phyloP scores from a whole-genome alignment of 2,329 filamentous ascomycete species.

The Colletotrichum horii region DNA sequence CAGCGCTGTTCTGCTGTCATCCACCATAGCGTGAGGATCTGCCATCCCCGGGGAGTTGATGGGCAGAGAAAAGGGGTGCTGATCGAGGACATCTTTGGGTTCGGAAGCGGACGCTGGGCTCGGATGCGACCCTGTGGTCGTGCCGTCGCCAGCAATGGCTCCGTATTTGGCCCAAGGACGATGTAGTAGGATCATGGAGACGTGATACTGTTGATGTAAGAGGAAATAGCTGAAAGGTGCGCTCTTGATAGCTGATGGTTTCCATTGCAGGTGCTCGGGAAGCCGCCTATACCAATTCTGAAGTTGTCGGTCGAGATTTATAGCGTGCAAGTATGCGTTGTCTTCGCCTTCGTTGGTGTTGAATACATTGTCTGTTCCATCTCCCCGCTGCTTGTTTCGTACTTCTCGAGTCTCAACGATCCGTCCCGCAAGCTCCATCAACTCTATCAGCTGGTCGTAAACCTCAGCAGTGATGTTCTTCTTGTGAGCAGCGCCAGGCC shows the following conservation, averaged over 20 bases:
- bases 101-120: conserved; percentile 31
- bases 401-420: conserved; percentile 50
- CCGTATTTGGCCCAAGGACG: conserved; percentile 58
- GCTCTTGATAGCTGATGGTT: conserved; percentile 52
- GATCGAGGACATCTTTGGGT: neutral
- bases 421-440: conserved; percentile 60
- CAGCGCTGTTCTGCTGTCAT: conserved; percentile 47
- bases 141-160: conserved; percentile 36
- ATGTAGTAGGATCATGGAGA: conserved; percentile 57
- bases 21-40: conserved; percentile 38
- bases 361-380: conserved; percentile 32
- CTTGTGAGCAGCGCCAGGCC: conserved; percentile 30
- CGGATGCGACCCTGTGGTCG: conserved; percentile 34
- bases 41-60: conserved; percentile 30
- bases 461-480: conserved; percentile 38
- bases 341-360: conserved; percentile 41
- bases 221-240: conserved; percentile 58
- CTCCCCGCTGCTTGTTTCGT: conserved; percentile 32
- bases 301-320: conserved; percentile 57
- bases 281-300: conserved; percentile 59
- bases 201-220: conserved; percentile 61
- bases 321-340: conserved; percentile 53
- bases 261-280: conserved; percentile 54
- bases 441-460: conserved; percentile 56
- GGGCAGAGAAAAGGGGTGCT: conserved; percentile 23